These are phyloP conservation scores for Solanum virginianum DNA, from an alignment of 257 asterid genomes.

Conservation along the genomic window DNA sequence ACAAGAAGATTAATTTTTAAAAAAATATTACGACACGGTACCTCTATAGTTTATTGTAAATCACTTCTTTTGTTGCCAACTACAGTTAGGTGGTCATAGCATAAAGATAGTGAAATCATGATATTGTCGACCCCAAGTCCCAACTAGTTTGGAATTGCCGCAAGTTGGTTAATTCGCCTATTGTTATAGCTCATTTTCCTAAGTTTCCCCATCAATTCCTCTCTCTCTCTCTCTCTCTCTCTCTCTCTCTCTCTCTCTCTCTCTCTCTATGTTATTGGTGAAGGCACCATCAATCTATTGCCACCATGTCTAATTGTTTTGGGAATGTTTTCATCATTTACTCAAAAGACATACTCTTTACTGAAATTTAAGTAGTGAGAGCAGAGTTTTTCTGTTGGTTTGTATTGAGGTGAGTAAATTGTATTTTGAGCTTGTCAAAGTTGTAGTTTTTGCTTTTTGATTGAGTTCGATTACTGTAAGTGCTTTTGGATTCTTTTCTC, in stretches of 20 bases:
- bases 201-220: not conserved
- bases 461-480: not conserved
- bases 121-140: not conserved
- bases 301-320: not conserved
- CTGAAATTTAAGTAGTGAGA: not conserved
- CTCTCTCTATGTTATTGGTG: not conserved
- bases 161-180: not conserved
- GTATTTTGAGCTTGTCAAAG: not conserved
- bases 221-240: not conserved
- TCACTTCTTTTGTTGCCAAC: not conserved
- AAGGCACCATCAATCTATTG: not conserved
- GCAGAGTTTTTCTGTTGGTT: not conserved
- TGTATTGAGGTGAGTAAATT: not conserved
- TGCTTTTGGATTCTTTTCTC: not conserved
- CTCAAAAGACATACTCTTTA: not conserved
- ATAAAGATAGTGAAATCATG: not conserved
- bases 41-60: not conserved
- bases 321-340: not conserved
- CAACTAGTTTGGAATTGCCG: not conserved
- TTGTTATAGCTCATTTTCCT: not conserved
- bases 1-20: not conserved
- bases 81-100: not conserved
- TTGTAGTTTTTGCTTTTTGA: not conserved
- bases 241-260: not conserved
- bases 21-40: not conserved